Percentiles rank a stretch among this genome's conserved stretches.
Conservation (phyloP, 345 rosid genomes). For the Eucalyptus marginata region DNA sequence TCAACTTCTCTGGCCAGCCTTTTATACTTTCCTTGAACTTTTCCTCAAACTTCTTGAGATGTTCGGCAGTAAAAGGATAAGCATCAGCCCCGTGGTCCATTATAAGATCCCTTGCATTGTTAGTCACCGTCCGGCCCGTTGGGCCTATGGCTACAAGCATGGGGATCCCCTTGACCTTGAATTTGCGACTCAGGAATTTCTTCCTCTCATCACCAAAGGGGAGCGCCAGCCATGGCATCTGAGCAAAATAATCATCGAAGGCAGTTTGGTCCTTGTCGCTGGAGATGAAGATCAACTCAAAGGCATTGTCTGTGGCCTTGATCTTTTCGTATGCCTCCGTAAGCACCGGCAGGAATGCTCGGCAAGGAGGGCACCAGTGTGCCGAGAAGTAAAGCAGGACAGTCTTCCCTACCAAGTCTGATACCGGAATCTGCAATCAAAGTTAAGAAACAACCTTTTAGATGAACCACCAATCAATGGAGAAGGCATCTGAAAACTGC, state of each 20-base stretch:
- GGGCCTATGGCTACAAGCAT: constrained; percentile 22
- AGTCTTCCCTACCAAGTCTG: constrained; percentile 24
- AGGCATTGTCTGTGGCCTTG: constrained; percentile 9
- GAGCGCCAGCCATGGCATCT: constrained; percentile 36
- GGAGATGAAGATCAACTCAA: constrained; percentile 28
- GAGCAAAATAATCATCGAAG: constrained; percentile 8
- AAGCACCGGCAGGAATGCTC: constrained; percentile 23
- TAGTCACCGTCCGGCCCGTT: constrained; percentile 15
- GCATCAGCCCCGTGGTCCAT: constrained; percentile 19
- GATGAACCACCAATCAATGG: neutral
- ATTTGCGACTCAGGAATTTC: constrained; percentile 6
- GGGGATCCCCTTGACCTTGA: constrained; percentile 25
- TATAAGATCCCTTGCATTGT: constrained; percentile 7
- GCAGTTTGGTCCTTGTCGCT: constrained; percentile 24
- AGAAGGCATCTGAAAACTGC: neutral
- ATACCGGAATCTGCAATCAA: constrained; percentile 15
- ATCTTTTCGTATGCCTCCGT: constrained; percentile 17
- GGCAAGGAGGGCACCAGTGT: constrained; percentile 33
- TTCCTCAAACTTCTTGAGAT: constrained; percentile 4
- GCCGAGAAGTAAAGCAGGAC: constrained; percentile 39
- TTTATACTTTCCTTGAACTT: constrained; percentile 42
- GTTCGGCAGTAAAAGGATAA: constrained; percentile 24
- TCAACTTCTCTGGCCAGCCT: constrained; percentile 66
- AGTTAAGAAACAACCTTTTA: neutral
- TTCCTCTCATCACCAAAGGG: constrained; percentile 27